Evolutionary conservation across 208 protist genomes (phyloP), one percentile per base, ranked within the genome.

Genomic region (Wallacemonas sp.): DNA sequence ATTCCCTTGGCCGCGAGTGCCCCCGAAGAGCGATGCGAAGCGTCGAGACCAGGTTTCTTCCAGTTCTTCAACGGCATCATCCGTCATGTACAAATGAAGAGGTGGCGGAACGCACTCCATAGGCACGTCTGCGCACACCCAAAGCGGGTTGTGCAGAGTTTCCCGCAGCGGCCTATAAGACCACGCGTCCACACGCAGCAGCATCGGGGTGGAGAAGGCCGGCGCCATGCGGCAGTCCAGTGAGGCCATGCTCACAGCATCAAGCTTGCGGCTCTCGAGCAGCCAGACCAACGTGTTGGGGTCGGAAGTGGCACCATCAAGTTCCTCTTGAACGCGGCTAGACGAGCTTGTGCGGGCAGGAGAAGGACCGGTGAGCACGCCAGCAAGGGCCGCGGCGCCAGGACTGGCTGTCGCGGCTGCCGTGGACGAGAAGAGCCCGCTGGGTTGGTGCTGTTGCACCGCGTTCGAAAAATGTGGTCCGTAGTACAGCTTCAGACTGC

Each of bases 141-240:
- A 59, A 8, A 84, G 56, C 59, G 72, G 70, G 19, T 33, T 59
- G 19, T 15, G 36, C 0, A 68, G 66, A 11, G 61, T 58, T 0
- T 58, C 51, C 14, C 51, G 68, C 56, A 79, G 56, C 14, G 82
- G 86, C 34, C 68, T 68, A 60, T 82, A 92, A 38, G 75, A 83
- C 56, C 77, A 80, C 26, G 62, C 51, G 33, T 87, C 77, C 0
- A 85, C 66, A n/a, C 86, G 82, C 21, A 81, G 77, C 68, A 93
- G 72, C 42, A 62, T 22, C 51, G 80, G 72, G 5, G 82, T 84
- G 21, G 69, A 82, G 58, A 84, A 84, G 27, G 80, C 75, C 3
- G 86, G 86, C 34, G 82, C 61, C 42, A 93, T 76, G 15, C 62
- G 63, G 54, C 74, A 82, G n/a, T 60, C 62, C 46, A 80, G 31